Base-by-base conservation (phyloP, 1,284 basidiomycete species). In the Ganoderma boninense region DNA sequence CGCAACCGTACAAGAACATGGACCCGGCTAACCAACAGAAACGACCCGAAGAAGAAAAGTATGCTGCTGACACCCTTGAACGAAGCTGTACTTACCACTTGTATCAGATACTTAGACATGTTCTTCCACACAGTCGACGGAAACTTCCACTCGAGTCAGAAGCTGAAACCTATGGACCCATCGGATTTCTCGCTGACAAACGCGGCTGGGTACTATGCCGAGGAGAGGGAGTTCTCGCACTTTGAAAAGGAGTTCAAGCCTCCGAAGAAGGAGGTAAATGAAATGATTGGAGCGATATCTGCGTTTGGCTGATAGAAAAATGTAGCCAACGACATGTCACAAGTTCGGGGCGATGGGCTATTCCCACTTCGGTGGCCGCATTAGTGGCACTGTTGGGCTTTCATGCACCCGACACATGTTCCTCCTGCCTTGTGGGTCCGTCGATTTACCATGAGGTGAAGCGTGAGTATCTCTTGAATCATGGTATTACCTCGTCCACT, bases 1-100 rank as follows among this genome's bases (percentile, higher is more conserved):
- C 77, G 0, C 77, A 78, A 43, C 68, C 70, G 1, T 67, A 44
- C 6, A 72, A 71, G 26, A 78, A 77, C 65, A 77, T 78, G 71
- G 65, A 74, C n/a, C 68, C 73, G 2, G 46, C 40, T 60, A 5
- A 75, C 68, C 67, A n/a, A 67, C 38, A 23, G 26, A 14, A 62
- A 13, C 18, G 42, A 4, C 38, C 61, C 0, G 42, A 62, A 3
- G n/a, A 5, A 1, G 61, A 62, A 10, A n/a, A 44, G 61, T 62
- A 32, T n/a, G n/a, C n/a, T n/a, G n/a, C n/a, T n/a, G n/a, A n/a
- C n/a, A n/a, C n/a, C n/a, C n/a, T n/a, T n/a, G n/a, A n/a, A n/a
- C n/a, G n/a, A n/a, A n/a, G n/a, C n/a, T n/a, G n/a, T n/a, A n/a
- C n/a, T n/a, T n/a, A n/a, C n/a, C n/a, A n/a, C n/a, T n/a, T n/a